Evolutionary conservation across 331 rosid genomes (phyloP), one percentile per base, ranked within the genome.

Genomic region (Rhamnella rubrinervis): DNA sequence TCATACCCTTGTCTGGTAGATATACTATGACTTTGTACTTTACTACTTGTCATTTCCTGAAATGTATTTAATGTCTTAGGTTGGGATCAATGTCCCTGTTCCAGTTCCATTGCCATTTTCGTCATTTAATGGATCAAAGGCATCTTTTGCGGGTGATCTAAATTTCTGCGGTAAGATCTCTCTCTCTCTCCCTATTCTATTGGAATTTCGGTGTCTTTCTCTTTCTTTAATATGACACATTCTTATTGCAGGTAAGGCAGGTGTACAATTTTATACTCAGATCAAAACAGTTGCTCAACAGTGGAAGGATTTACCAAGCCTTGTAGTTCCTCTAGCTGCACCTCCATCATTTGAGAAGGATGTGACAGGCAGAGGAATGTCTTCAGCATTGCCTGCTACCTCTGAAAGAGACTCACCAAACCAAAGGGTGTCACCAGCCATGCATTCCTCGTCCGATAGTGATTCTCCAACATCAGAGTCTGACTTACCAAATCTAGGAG

Each of bases 21-120:
- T 61, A 25, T 44, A 20, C 10, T 28, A 21, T 67, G 58, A 18
- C 35, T 41, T 26, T 31, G 16, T 53, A 25, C 20, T 55, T 38
- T 67, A 35, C 21, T 71, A 53, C 73, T 2, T 38, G 35, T 51
- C 55, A 62, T 67, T 63, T 37, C 71, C 69, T 63, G 56, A 39
- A 66, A 59, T 31, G 47, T 28, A 23, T 63, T 50, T 16, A 58
- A 47, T 58, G 70, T 65, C 77, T 70, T 76, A 86, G 96, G 87
- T 89, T 58, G 96, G 96, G 75, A 83, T 86, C 85, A 84, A 89
- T 70, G 88, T 89, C 38, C 71, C 90, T 56, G 79, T 85, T 74
- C 78, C 86, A 38, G 57, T 72, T 75, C 87, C 82, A 1, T 67
- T 78, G 66, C 85, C 92, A 82, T 77, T 80, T 76, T 76, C 92